Evolutionary conservation across 306 rosid species (phyloP), one percentile per base, ranked within the genome.

Genomic region (Malus sylvestris): DNA sequence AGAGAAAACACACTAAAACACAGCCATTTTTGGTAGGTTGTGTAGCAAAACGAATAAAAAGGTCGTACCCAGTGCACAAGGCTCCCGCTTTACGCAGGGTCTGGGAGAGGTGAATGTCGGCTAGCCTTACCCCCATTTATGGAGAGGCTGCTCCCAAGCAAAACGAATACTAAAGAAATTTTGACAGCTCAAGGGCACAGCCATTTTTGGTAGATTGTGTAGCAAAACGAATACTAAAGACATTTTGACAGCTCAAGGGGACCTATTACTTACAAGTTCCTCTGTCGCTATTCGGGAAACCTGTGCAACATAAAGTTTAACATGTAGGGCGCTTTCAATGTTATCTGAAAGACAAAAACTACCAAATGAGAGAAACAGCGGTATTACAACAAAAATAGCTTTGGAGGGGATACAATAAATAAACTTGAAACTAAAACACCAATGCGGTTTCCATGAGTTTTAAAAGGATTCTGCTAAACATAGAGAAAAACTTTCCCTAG

Each of bases 301-400:
- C 15, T 90, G 95, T 14, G 90, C 90, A 81, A 92, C 91, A 75
- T 94, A 91, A 60, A 94, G 89, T 84, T 89, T 94, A 2, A 78
- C 91, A 65, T 72, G 83, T 77, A 68, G 57, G 6, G 55, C 25
- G 60, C 69, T 73, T 53, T 87, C 93, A 15, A 81, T 35, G 74
- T 71, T 84, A 86, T 90, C 98, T 89, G 79, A 70, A 61, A 74
- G 57, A 30, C 13, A 55, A 63, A 55, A 62, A 52, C 22, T 16
- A n/a, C 8, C 6, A 3, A 65, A 11, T n/a, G 22, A 45, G 27
- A 70, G 25, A 66, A 33, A 10, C 27, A 33, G 49, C 35, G 7
- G 70, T 35, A 30, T 19, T 4, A 23, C 25, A 32, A 27, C 1
- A 29, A 32, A 30, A 33, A 11, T 33, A 66, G 46, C 70, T 35